Conservation (phyloP, 2,329 filamentous ascomycete genomes). For the Allantophomopsis lycopodina region DNA sequence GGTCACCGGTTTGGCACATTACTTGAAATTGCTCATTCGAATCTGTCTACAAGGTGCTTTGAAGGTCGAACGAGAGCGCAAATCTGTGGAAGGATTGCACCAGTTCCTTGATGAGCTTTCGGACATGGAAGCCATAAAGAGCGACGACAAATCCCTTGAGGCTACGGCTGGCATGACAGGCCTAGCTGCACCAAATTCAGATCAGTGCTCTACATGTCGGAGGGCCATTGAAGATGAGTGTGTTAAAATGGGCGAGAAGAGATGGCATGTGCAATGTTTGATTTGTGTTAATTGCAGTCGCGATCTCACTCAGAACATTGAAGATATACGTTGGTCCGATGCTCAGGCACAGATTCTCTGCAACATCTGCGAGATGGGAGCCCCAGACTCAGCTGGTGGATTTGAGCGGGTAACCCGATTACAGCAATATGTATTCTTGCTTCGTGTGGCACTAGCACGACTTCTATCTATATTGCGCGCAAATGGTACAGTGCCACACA, state of each 20-base stretch:
- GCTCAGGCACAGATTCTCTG: slow-evolving; percentile 61
- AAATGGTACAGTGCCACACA: slow-evolving; percentile 67
- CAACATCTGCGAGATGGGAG: slow-evolving; percentile 44
- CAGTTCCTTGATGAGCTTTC: slow-evolving; percentile 74
- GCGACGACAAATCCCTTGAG: slow-evolving; percentile 55
- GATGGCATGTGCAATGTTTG: slow-evolving; percentile 78
- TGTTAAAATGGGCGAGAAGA: slow-evolving; percentile 55
- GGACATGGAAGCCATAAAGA: slow-evolving; percentile 66
- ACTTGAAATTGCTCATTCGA: slow-evolving; percentile 90
- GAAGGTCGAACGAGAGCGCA: slow-evolving; percentile 76
- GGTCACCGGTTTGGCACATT: slow-evolving; percentile 91
- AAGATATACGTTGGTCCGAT: slow-evolving; percentile 59
- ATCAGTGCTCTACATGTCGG: slow-evolving; percentile 71
- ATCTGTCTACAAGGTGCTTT: slow-evolving; percentile 92
- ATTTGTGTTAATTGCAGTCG: slow-evolving; percentile 55
- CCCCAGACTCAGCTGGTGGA: slow-evolving; percentile 36
- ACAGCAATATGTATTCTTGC: slow-evolving; percentile 86
- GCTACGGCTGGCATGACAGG: slow-evolving; percentile 49
- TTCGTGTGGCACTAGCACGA: slow-evolving; percentile 81
- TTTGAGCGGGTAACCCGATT: slow-evolving; percentile 73
- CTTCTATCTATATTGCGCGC: slow-evolving; percentile 76
- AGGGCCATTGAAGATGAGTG: slow-evolving; percentile 94
- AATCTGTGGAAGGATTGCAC: slow-evolving; percentile 61
- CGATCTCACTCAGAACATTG: slow-evolving; percentile 54
- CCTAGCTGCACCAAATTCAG: slow-evolving; percentile 63